A percentile compares a stretch with the other conserved stretches of the same genome.
Conservation (phyloP, 2,329 filamentous ascomycete genomes). For the Pseudogymnoascus sp. region DNA sequence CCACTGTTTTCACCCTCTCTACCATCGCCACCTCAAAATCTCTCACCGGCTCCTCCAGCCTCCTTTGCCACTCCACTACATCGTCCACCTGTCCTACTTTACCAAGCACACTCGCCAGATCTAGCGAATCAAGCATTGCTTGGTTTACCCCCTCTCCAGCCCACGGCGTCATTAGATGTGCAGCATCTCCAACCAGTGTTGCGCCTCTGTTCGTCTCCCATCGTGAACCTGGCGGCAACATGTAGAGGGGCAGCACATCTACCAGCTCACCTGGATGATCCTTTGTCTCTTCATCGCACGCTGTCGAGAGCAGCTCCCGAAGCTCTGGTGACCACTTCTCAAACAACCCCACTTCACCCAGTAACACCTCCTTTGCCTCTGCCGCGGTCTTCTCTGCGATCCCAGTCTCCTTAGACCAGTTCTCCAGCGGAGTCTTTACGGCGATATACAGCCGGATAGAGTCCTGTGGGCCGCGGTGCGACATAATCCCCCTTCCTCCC, state of each 20-base stretch:
- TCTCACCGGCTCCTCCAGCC: constrained; percentile 17
- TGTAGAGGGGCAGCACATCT: constrained; percentile 20
- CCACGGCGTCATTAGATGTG: constrained; percentile 40
- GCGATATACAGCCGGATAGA: constrained; percentile 22
- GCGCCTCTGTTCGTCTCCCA: constrained; percentile 27
- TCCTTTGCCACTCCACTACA: constrained; percentile 14
- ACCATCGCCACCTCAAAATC: constrained; percentile 22
- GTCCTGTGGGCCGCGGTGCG: constrained; percentile 22
- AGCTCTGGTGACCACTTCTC: constrained; percentile 23
- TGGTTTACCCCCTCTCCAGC: constrained; percentile 36
- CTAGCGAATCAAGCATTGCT: constrained; percentile 32
- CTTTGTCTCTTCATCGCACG: constrained; percentile 20
- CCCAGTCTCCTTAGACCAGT: constrained; percentile 14
- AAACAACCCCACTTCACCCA: constrained; percentile 21
- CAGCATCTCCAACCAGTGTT: constrained; percentile 42
- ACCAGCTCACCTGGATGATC: constrained; percentile 14
- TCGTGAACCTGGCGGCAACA: constrained; percentile 15
- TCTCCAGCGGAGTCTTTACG: constrained; percentile 23
- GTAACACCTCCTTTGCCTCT: constrained; percentile 17
- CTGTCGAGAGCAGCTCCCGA: constrained; percentile 22
- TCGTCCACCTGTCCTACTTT: constrained; percentile 19
- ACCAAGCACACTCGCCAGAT: constrained; percentile 37
- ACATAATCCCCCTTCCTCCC: constrained; percentile 22
- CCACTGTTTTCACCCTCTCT: constrained; percentile 11
- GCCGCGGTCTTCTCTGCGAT: constrained; percentile 13